Conservation (phyloP, 2,329 filamentous ascomycete species). For the Beauveria bassiana region DNA sequence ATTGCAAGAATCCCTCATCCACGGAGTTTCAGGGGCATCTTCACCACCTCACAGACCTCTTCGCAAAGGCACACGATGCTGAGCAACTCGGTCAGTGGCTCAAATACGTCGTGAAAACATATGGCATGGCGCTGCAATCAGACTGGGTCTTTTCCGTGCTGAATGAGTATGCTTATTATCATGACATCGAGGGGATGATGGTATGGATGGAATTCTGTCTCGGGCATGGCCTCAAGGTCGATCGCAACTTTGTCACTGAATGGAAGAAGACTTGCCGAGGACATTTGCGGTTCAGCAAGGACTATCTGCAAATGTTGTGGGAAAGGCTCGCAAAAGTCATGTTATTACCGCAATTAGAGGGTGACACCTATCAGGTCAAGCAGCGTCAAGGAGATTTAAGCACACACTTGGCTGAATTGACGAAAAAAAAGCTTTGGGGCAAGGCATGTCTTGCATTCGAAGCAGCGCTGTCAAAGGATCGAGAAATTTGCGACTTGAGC, state of each 20-base stretch:
- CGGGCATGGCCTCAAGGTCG: constrained; percentile 20
- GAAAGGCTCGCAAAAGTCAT: neutral
- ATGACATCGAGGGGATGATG: constrained; percentile 20
- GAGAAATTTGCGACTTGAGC: neutral
- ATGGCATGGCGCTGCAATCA: constrained; percentile 21
- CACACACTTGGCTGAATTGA: neutral
- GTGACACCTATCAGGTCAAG: neutral
- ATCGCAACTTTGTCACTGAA: constrained; percentile 23
- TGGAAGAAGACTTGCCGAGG: constrained; percentile 12
- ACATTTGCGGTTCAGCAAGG: constrained; percentile 4
- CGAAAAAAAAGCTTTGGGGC: neutral
- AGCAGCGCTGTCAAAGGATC: neutral
- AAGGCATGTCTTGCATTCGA: constrained; percentile 1
- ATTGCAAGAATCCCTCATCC: neutral
- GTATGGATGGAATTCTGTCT: constrained; percentile 27
- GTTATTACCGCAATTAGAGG: neutral
- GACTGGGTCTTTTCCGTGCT: constrained; percentile 24
- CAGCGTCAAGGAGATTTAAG: neutral
- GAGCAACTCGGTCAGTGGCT: constrained; percentile 24
- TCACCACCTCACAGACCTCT: constrained; percentile 9
- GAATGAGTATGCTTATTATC: constrained; percentile 23
- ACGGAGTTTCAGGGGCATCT: neutral
- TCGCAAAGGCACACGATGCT: constrained; percentile 19
- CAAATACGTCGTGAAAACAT: constrained; percentile 19
- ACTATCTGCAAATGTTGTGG: neutral